Conservation (phyloP, 805 yeast species). For the Blastobotrys muscicola region DNA sequence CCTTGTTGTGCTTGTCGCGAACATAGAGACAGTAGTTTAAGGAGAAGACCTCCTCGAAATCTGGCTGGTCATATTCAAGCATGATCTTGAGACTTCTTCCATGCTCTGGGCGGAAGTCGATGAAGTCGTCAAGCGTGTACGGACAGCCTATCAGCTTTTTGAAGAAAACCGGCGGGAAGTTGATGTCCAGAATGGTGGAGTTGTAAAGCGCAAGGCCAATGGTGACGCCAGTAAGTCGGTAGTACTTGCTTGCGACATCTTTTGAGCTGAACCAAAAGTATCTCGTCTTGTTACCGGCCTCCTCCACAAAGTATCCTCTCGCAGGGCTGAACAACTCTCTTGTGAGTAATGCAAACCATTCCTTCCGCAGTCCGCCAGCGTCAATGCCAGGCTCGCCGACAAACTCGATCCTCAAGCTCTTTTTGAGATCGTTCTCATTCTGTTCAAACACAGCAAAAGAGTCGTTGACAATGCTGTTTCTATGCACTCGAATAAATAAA, state of each 20-base stretch:
- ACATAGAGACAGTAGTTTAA: constrained; percentile 55
- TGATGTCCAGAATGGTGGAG: constrained; percentile 74
- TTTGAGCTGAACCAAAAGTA: constrained; percentile 55
- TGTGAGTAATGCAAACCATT: constrained; percentile 79
- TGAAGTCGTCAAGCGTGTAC: constrained; percentile 53
- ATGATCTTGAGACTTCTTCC: constrained; percentile 43
- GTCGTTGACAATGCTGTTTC: constrained; percentile 61
- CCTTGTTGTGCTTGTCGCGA: constrained; percentile 33
- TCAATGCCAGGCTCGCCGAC: constrained; percentile 87
- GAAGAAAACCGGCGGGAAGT: constrained; percentile 67
- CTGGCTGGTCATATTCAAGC: constrained; percentile 33
- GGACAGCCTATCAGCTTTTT: constrained; percentile 56
- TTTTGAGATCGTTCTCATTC: constrained; percentile 52
- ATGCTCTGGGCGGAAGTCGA: constrained; percentile 58
- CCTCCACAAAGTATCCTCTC: constrained; percentile 55
- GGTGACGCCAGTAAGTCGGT: constrained; percentile 73
- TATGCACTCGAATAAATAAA: constrained; percentile 57
- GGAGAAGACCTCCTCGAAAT: constrained; percentile 40
- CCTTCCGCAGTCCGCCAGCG: constrained; percentile 90
- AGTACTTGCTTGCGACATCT: constrained; percentile 27
- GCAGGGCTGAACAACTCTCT: constrained; percentile 59
- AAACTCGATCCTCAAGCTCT: constrained; percentile 70
- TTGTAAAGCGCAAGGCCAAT: constrained; percentile 87
- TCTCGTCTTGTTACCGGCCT: constrained; percentile 48
- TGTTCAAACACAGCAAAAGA: constrained; percentile 50